Percentiles rank a stretch among this genome's conserved stretches.
Evolutionary conservation across 2,329 filamentous ascomycete species (phyloP).

Genomic region (Ascochyta clinopodiicola): DNA sequence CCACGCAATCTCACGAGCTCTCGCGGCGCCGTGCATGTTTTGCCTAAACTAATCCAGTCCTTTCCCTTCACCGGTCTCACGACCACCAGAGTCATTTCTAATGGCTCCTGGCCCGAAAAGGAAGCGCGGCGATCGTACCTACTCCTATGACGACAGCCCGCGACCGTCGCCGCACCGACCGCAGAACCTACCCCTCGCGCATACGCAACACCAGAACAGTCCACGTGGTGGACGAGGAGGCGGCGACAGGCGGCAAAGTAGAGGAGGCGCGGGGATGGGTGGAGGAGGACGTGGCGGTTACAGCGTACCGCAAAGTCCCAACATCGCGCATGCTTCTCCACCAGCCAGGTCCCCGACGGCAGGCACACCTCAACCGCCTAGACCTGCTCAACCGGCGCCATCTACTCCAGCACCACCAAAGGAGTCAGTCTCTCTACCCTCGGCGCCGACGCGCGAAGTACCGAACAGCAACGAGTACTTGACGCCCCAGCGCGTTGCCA

Average conservation of each 20-base stretch:
- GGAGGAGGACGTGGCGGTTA: constrained; percentile 38
- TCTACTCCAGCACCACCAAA: constrained; percentile 25
- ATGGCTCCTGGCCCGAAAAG: constrained; percentile 65
- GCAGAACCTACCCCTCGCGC: constrained; percentile 59
- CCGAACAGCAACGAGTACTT: constrained; percentile 76
- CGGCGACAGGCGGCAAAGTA: constrained; percentile 24
- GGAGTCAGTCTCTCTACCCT: constrained; percentile 44
- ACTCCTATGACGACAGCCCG: constrained; percentile 51
- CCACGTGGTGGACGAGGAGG: constrained; percentile 38
- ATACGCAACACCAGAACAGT: constrained; percentile 52
- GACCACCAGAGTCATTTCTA: constrained; percentile 36
- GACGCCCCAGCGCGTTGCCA: constrained; percentile 70
- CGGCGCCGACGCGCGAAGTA: constrained; percentile 22
- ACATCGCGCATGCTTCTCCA: constrained; percentile 38
- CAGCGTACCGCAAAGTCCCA: constrained; percentile 41
- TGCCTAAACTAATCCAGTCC: constrained; percentile 28
- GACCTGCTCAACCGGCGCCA: constrained; percentile 28
- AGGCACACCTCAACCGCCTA: constrained; percentile 24
- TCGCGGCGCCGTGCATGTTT: constrained; percentile 36
- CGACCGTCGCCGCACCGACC: constrained; percentile 60
- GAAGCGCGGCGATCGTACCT: constrained; percentile 59
- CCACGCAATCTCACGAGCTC: constrained; percentile 10
- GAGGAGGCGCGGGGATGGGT: constrained; percentile 32
- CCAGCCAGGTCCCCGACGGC: constrained; percentile 40
- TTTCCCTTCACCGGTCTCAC: constrained; percentile 35